Evolutionary conservation across 306 rosid species (phyloP), one percentile per base, ranked within the genome.

Genomic region (Acacia acuminata): DNA sequence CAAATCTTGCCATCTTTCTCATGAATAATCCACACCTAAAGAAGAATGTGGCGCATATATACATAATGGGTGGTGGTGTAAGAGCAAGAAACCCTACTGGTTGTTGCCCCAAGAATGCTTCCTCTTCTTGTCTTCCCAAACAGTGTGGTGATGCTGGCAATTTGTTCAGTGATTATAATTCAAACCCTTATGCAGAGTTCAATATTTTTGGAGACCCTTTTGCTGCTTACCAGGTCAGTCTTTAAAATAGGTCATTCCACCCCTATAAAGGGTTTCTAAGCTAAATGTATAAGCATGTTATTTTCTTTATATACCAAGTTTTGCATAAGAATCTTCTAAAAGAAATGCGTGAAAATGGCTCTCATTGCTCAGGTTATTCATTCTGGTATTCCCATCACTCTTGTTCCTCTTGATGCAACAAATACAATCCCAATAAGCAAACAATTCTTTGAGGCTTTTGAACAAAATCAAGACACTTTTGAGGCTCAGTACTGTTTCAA

Each of bases 341-440:
- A 63, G 16, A 34, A 63, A 27, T 63, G 68, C 68, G 27, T 63
- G 19, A 66, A 66, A 34, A 34, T 66, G n/a, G 44, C 76, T 22
- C 32, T 58, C 30, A 56, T 71, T 9, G 16, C 48, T 76, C 75
- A 96, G 99, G 99, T 93, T 70, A 77, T 96, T 83, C 99, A 96
- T 91, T 91, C 99, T 3, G 98, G 98, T 77, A 87, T 96, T 88
- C 94, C 98, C 12, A n/a, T 91, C 81, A 96, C 99, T 36, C 92
- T 96, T 40, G 94, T 96, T 83, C 99, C 99, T 36, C 77, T 96
- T 81, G 99, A 96, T 86, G 99, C 99, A 56, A 91, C 98, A 22
- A 90, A 93, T 81, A 92, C 99, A 60, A 93, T 96, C 47, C 99
- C 97, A 3, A 85, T 93, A 50, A 90, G 22, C 44, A 75, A 91